Evolutionary conservation across 768 basidiomycete genomes (phyloP).

Genomic region (Macrocybe gigantea): DNA sequence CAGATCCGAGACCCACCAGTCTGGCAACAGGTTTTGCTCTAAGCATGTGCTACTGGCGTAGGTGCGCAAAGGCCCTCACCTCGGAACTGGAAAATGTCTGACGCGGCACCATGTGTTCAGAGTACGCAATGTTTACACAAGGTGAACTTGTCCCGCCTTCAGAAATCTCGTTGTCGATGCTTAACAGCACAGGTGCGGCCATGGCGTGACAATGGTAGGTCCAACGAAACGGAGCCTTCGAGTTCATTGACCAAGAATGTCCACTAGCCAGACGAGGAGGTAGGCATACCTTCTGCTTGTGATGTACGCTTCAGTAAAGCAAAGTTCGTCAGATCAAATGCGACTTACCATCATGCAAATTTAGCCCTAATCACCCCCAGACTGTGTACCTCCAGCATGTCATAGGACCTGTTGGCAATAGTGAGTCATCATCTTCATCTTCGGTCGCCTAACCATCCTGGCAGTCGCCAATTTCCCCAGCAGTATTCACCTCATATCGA

Average conservation of each 20-base stretch:
- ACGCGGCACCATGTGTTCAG: constrained; percentile 24
- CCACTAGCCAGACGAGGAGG: constrained; percentile 55
- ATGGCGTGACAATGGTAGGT: constrained; percentile 44
- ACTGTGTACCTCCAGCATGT: constrained; percentile 48
- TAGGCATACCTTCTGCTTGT: constrained; percentile 8
- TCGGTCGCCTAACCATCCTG: background rate
- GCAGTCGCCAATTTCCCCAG: constrained; percentile 57
- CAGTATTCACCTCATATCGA: constrained; percentile 66
- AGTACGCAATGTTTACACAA: constrained; percentile 50
- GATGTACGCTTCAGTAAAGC: background rate
- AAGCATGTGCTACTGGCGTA: constrained; percentile 55
- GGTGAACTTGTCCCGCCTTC: constrained; percentile 25
- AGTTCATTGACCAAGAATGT: background rate
- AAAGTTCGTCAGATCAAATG: constrained; percentile 49
- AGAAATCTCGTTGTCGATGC: constrained; percentile 2
- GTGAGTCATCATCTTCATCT: constrained; percentile 29
- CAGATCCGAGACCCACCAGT: too few species aligned
- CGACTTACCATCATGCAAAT: constrained; percentile 52
- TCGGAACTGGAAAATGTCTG: constrained; percentile 10
- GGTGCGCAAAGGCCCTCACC: constrained; percentile 30
- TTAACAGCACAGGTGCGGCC: constrained; percentile 41
- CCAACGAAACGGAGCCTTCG: background rate
- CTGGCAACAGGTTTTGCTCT: too few species aligned
- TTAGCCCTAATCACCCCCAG: constrained; percentile 50
- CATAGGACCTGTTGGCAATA: constrained; percentile 64